Conservation (phyloP, 352 stramenopile species). For the Pythium phragmitis region DNA sequence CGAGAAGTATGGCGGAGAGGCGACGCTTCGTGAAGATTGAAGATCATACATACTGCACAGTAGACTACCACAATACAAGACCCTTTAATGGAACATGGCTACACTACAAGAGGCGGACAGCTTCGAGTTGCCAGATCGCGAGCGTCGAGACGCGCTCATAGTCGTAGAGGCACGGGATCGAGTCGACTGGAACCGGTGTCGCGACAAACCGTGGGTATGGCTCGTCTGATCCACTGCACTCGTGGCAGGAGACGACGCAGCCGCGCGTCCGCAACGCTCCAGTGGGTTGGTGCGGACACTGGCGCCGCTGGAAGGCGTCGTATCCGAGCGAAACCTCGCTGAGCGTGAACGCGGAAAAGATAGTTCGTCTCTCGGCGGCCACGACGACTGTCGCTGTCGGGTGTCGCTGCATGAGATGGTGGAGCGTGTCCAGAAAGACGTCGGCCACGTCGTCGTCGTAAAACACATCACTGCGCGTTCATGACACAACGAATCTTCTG, state of each 20-base stretch:
- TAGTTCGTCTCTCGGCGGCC: slow-evolving; percentile 41
- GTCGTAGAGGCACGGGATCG: slow-evolving; percentile 37
- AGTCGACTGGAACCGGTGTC: slow-evolving; percentile 18
- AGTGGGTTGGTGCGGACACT: slow-evolving; percentile 33
- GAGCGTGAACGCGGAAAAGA: slow-evolving; percentile 59
- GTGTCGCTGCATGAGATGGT: slow-evolving; percentile 36
- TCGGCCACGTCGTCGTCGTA: slow-evolving; percentile 52
- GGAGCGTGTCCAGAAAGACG: slow-evolving; percentile 42
- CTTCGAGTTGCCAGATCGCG: slow-evolving; percentile 46
- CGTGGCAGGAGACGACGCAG: slow-evolving; percentile 6
- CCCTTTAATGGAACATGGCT: slow-evolving; percentile 12
- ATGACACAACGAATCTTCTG: neutral
- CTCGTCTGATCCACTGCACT: slow-evolving; percentile 25
- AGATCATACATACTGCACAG: neutral
- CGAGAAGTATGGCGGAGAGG: neutral
- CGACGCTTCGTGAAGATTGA: neutral
- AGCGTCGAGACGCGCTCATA: slow-evolving; percentile 50
- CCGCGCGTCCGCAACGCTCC: neutral
- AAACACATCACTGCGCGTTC: slow-evolving; percentile 53
- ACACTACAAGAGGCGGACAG: slow-evolving; percentile 17
- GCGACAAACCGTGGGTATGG: slow-evolving; percentile 33
- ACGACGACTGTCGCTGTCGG: slow-evolving; percentile 31
- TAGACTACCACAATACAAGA: neutral
- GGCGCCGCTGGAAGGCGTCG: slow-evolving; percentile 47
- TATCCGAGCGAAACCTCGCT: slow-evolving; percentile 49